A percentile compares a stretch with the other conserved stretches of the same genome.
phyloP scores from a whole-genome alignment of 345 rosid species.

The Linum lewisii region DNA sequence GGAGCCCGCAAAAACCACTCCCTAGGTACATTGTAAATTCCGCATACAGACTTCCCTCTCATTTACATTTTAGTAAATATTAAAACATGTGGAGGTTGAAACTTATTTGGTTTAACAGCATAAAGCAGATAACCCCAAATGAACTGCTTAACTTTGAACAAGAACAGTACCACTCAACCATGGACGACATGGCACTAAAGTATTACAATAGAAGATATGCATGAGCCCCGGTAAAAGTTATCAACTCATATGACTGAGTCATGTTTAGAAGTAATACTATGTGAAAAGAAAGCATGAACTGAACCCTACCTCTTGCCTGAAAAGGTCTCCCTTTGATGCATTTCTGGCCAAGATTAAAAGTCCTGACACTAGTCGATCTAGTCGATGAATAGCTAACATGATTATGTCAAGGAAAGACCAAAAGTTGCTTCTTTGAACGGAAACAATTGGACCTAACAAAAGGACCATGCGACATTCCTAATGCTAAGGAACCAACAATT shows the following conservation, averaged over 20 bases:
- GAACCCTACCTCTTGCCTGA: conserved; percentile 66
- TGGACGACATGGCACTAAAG: background rate
- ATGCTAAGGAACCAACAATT: conserved; percentile 1
- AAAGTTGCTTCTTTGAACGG: background rate
- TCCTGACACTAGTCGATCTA: conserved; percentile 88
- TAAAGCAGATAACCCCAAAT: background rate
- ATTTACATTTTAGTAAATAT: background rate
- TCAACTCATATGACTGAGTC: background rate
- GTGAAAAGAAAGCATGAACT: background rate
- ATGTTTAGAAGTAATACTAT: background rate
- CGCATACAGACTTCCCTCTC: no score
- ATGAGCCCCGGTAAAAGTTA: conserved; percentile 29
- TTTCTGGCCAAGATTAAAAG: conserved; percentile 85
- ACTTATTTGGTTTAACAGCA: background rate
- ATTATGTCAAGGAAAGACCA: conserved; percentile 33
- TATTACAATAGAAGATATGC: conserved; percentile 2
- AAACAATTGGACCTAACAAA: background rate
- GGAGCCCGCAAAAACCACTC: no score
- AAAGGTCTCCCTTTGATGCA: conserved; percentile 67
- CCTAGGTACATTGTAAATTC: no score
- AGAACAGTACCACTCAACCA: background rate
- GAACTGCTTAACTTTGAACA: background rate
- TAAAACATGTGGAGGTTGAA: background rate
- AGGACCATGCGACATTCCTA: background rate
- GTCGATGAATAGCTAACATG: conserved; percentile 56